A percentile compares a stretch with the other conserved stretches of the same genome.
Conservation (phyloP, 2,329 filamentous ascomycete species). For the Exophiala sp. region DNA sequence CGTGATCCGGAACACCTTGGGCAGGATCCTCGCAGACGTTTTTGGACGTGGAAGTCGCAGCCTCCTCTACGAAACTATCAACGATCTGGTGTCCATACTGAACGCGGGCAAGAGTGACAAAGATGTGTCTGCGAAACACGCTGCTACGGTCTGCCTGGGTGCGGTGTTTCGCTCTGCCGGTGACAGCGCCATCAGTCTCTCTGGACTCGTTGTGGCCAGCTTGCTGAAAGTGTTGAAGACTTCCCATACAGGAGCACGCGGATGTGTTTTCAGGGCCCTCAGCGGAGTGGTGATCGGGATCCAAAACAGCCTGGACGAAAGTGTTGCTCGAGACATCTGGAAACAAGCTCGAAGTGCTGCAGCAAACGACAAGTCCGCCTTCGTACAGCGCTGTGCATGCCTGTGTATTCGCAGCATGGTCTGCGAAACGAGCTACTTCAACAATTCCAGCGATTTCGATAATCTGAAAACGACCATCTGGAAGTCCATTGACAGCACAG, state of each 20-base stretch:
- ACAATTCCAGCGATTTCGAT: slow-evolving; percentile 86
- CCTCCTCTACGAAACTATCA: slow-evolving; percentile 89
- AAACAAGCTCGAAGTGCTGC: slow-evolving; percentile 80
- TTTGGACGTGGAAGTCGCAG: slow-evolving; percentile 85
- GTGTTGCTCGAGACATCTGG: slow-evolving; percentile 83
- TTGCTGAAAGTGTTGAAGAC: slow-evolving; percentile 77
- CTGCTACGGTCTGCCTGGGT: slow-evolving; percentile 80
- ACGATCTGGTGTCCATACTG: slow-evolving; percentile 73
- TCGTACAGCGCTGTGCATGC: slow-evolving; percentile 76
- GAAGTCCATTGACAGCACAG: slow-evolving; percentile 79
- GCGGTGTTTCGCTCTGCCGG: slow-evolving; percentile 89
- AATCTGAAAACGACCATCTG: slow-evolving; percentile 76
- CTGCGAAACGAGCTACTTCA: slow-evolving; percentile 73
- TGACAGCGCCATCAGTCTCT: slow-evolving; percentile 83
- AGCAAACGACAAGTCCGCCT: slow-evolving; percentile 72
- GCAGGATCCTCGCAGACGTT: slow-evolving; percentile 76
- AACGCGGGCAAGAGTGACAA: slow-evolving; percentile 72
- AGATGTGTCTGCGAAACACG: slow-evolving; percentile 77
- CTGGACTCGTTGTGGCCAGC: slow-evolving; percentile 67
- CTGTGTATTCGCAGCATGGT: slow-evolving; percentile 73
- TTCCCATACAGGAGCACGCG: slow-evolving; percentile 77
- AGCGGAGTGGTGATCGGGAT: slow-evolving; percentile 75
- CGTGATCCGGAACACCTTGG: slow-evolving; percentile 85
- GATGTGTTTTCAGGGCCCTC: slow-evolving; percentile 70
- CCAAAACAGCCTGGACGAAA: slow-evolving; percentile 74